phyloP scores from a whole-genome alignment of 345 rosid genomes.

The Rhodomyrtus tomentosa region DNA sequence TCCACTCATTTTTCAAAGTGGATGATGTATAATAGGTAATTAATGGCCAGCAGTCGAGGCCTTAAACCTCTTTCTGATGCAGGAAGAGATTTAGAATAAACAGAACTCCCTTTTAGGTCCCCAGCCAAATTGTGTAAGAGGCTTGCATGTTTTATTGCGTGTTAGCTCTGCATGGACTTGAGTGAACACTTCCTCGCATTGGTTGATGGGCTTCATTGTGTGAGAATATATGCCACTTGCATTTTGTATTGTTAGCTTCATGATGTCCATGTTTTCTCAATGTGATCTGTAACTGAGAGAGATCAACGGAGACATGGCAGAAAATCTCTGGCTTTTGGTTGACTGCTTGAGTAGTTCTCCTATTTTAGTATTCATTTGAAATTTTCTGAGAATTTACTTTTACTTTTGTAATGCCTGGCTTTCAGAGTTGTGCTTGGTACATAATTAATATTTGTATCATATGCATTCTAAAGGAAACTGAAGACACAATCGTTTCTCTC shows the following conservation, averaged over 20 bases:
- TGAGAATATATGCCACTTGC: neutral
- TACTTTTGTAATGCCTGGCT: neutral
- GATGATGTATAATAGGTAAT: neutral
- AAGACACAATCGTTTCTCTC: neutral
- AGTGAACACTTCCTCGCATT: neutral
- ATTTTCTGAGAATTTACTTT: neutral
- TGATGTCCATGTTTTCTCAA: neutral
- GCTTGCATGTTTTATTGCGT: neutral
- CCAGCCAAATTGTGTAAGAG: neutral
- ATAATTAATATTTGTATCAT: neutral
- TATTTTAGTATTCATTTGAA: neutral
- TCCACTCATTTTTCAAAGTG: neutral
- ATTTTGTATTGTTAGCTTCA: neutral
- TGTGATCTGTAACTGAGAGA: neutral
- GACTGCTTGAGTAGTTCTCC: neutral
- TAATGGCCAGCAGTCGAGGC: neutral
- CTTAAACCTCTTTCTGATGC: neutral
- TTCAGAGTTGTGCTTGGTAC: neutral
- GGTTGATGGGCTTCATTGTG: neutral
- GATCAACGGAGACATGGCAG: neutral
- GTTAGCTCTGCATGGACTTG: neutral
- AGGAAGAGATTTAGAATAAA: neutral
- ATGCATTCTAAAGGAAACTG: neutral
- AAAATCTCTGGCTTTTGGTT: neutral
- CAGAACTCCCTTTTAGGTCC: neutral